These are phyloP conservation scores for Nicotiana knightiana DNA, from an alignment of 257 asterid genomes.

Conservation along the genomic window DNA sequence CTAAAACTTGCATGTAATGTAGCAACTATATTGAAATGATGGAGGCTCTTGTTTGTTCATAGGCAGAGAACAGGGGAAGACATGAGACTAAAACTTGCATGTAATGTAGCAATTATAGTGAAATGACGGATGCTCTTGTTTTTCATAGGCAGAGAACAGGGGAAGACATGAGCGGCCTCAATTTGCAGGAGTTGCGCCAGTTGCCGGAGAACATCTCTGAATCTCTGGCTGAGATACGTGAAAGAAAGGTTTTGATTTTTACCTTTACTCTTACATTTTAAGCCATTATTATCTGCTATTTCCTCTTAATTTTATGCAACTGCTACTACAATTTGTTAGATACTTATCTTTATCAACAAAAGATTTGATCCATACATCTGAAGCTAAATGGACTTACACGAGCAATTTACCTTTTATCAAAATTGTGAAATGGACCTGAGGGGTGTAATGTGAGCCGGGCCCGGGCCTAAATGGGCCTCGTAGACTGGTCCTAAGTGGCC, in stretches of 20 bases:
- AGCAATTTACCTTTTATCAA: neutral
- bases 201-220: conserved; percentile 21
- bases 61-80: conserved; percentile 41
- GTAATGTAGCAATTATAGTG: neutral
- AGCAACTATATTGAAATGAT: neutral
- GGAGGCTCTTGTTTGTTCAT: neutral
- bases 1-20: no score
- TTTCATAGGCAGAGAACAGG: conserved; percentile 31
- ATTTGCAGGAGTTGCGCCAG: conserved; percentile 23
- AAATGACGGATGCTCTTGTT: neutral
- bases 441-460: neutral
- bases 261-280: neutral
- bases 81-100: neutral
- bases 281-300: neutral
- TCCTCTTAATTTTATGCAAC: no score
- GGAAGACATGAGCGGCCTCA: conserved; percentile 32
- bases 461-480: no score
- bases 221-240: conserved; percentile 27
- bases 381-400: neutral
- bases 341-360: neutral
- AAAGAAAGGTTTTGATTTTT: conserved; percentile 16
- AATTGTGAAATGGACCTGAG: neutral
- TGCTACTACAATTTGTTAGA: no score
- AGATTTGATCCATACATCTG: neutral
- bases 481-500: no score